phyloP scores from a whole-genome alignment of 495 filamentous ascomycete genomes.

The Penicillium cinerascens region DNA sequence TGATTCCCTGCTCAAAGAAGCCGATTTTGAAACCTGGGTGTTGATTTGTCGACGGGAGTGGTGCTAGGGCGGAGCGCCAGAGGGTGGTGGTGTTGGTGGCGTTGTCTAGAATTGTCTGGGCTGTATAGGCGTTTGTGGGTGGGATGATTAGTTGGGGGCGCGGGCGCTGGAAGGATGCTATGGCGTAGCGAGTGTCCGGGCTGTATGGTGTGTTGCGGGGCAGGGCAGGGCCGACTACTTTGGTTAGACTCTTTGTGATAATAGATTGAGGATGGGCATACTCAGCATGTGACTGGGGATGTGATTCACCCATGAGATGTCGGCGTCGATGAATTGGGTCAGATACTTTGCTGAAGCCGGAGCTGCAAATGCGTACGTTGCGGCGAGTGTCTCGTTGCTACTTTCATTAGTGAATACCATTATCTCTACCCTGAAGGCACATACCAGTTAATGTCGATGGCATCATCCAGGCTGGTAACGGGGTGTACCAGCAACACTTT shows the following conservation, averaged over 20 bases:
- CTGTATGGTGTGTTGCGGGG: slow-evolving; percentile 26
- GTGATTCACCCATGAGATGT: slow-evolving; percentile 49
- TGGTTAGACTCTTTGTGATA: neutral
- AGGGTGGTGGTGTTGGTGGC: slow-evolving; percentile 15
- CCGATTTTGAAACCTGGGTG: slow-evolving; percentile 36
- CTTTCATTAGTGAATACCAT: neutral
- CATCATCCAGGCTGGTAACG: slow-evolving; percentile 43
- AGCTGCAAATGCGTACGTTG: slow-evolving; percentile 49
- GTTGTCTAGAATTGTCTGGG: slow-evolving; percentile 16
- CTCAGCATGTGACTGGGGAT: slow-evolving; percentile 45
- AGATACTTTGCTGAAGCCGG: slow-evolving; percentile 49
- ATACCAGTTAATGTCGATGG: slow-evolving; percentile 38
- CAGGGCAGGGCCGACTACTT: slow-evolving; percentile 38
- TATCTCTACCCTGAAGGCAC: neutral
- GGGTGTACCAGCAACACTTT: slow-evolving; percentile 36
- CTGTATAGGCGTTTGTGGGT: slow-evolving; percentile 4
- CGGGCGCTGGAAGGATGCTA: slow-evolving; percentile 34
- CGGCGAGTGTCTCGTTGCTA: slow-evolving; percentile 33
- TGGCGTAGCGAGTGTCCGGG: slow-evolving; percentile 35
- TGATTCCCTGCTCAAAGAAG: slow-evolving; percentile 53
- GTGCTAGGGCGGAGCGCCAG: slow-evolving; percentile 26
- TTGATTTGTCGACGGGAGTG: slow-evolving; percentile 40
- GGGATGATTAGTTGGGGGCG: slow-evolving; percentile 36
- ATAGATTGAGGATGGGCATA: slow-evolving; percentile 3
- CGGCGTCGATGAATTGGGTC: slow-evolving; percentile 46